Evolutionary conservation across 495 filamentous ascomycete genomes (phyloP), one percentile per base, ranked within the genome.

Genomic region (Lepidopterella palustris): DNA sequence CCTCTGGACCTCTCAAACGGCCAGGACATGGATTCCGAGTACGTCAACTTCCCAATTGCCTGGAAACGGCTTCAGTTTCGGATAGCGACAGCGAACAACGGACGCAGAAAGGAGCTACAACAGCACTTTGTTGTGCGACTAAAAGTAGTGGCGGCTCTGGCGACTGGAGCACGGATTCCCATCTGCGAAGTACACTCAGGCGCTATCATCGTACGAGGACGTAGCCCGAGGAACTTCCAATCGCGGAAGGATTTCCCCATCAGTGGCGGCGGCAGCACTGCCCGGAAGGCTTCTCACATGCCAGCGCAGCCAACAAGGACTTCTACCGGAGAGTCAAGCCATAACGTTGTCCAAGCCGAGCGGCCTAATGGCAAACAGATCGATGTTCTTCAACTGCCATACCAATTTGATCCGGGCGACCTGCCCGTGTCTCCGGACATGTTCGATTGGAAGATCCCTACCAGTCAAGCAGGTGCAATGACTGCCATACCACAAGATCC

Each of bases 1-100:
- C 82, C 86, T 0, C 70, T 96, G 11, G 90, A 95, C 67, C 78
- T 92, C 65, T 77, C 74, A 29, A 82, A 80, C 32, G 87, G 86
- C 6, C 87, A 90, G 59, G 90, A 95, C 49, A 76, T 87, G 58
- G 87, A 90, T 62, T 79, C 86, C 8, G 83, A 92, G 39, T 87
- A 84, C 63, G 82, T 87, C 23, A 90, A 86, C 28, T 91, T 92
- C 65, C 88, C 89, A 2, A 86, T 95, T 40, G 83, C 87, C 18
- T 96, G 90, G 90, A 95, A 95, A 72, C 79, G 91, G 20, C 74
- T 96, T 53, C 91, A 96, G 70, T 96, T 96, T 68, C 88, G 92
- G 56, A 89, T 92, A 48, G 91, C 91, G 2, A 96, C 91, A 5
- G 91, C 91, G 23, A 90, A 90, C 69, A 90, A 90, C 58, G 87